Percentiles rank a stretch among this genome's conserved stretches.
Evolutionary conservation across 495 filamentous ascomycete species (phyloP).

Genomic region (Acidiella bohemica): DNA sequence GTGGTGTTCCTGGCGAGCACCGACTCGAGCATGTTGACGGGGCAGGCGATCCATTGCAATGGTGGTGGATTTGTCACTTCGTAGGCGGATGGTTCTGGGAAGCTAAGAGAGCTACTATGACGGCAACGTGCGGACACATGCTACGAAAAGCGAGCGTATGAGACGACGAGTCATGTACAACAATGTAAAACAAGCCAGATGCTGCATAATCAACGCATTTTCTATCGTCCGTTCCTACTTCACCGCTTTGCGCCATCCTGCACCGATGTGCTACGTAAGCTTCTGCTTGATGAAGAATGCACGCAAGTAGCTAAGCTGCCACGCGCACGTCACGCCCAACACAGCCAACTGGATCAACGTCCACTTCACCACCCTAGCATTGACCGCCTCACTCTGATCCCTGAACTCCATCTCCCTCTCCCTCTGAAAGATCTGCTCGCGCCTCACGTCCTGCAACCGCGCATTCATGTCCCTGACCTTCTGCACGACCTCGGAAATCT

Average conservation of each 20-base stretch:
- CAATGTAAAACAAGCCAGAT: too few species aligned
- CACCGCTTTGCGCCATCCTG: too few species aligned
- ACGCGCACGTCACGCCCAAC: constrained; percentile 84
- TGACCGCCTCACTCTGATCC: constrained; percentile 90
- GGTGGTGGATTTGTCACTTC: constrained; percentile 20
- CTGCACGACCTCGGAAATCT: constrained; percentile 81
- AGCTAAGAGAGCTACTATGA: too few species aligned
- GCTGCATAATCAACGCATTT: too few species aligned
- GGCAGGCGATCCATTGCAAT: constrained; percentile 22
- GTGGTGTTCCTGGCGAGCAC: constrained; percentile 73
- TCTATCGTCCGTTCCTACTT: too few species aligned
- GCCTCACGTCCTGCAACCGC: constrained; percentile 72
- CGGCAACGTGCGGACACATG: too few species aligned
- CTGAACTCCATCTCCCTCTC: constrained; percentile 97
- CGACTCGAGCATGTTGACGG: constrained; percentile 38
- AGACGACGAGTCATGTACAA: too few species aligned
- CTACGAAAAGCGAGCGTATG: too few species aligned
- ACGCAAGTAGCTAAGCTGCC: constrained; percentile 89
- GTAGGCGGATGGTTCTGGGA: too few species aligned
- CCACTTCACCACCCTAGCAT: constrained; percentile 87
- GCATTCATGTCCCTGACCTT: constrained; percentile 82
- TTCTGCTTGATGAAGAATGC: constrained; percentile 99
- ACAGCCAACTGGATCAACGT: constrained; percentile 78
- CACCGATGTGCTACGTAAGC: constrained; percentile 75
- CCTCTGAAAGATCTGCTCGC: constrained; percentile 93